A percentile compares a stretch with the other conserved stretches of the same genome.
These are phyloP conservation scores for Curvularia verruculosa DNA, from an alignment of 2,329 filamentous ascomycete genomes.

Conservation along the genomic window DNA sequence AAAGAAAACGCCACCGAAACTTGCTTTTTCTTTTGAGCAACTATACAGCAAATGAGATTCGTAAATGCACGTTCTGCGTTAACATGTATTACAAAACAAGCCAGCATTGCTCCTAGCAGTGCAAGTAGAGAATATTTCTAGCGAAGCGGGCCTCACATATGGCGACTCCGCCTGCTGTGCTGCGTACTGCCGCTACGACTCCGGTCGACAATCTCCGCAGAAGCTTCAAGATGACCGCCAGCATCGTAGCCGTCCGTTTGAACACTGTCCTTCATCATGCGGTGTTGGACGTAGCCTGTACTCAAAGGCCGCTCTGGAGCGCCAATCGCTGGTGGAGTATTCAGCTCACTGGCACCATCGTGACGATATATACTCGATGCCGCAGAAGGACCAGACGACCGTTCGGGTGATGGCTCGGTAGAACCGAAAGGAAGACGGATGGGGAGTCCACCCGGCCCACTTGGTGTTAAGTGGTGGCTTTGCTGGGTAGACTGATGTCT, in stretches of 20 bases:
- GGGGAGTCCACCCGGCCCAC: constrained; percentile 31
- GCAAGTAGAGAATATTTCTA: constrained; percentile 11
- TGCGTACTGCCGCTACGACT: constrained; percentile 44
- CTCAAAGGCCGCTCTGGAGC: constrained; percentile 40
- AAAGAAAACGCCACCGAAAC: constrained; percentile 16
- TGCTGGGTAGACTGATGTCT: constrained; percentile 17
- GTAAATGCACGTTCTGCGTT: constrained; percentile 19
- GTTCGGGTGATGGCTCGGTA: constrained; percentile 45
- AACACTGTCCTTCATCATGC: constrained; percentile 47
- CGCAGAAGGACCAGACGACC: constrained; percentile 41
- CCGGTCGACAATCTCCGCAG: constrained; percentile 47
- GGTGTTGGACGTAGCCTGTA: constrained; percentile 49
- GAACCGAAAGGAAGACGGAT: constrained; percentile 48
- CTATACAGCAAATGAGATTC: constrained; percentile 37
- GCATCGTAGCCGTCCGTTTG: constrained; percentile 40
- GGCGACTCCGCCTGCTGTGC: constrained; percentile 29
- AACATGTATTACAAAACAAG: constrained; percentile 15
- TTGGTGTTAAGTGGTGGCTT: constrained; percentile 36
- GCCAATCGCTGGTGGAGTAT: constrained; percentile 28
- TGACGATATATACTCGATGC: constrained; percentile 44
- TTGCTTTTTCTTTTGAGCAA: constrained; percentile 25
- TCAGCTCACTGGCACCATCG: constrained; percentile 26
- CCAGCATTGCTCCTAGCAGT: background rate
- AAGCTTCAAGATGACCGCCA: constrained; percentile 42
- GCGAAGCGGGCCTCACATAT: constrained; percentile 8